Percentiles rank a stretch among this genome's conserved stretches.
These are phyloP conservation scores for Zangia roseola DNA, from an alignment of 768 basidiomycete genomes.

Conservation along the genomic window DNA sequence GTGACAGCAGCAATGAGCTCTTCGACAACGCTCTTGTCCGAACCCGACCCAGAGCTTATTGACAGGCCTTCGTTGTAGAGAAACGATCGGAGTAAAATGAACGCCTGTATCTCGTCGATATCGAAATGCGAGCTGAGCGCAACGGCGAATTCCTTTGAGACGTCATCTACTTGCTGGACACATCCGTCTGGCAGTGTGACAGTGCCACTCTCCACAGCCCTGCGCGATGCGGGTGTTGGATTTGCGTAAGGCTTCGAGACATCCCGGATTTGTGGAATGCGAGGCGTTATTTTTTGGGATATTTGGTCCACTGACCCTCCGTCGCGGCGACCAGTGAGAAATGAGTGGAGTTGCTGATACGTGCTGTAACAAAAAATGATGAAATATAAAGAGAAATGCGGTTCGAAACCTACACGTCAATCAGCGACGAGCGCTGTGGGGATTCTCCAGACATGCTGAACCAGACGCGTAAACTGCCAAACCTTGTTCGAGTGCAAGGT, in stretches of 20 bases:
- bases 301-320: conserved; percentile 58
- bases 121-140: conserved; percentile 71
- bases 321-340: conserved; percentile 59
- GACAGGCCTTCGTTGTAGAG: conserved; percentile 76
- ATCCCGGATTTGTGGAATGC: conserved; percentile 54
- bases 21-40: conserved; percentile 37
- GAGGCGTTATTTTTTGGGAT: conserved; percentile 55
- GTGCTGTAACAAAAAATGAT: conserved; percentile 42
- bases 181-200: conserved; percentile 70
- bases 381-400: not conserved
- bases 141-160: conserved; percentile 66
- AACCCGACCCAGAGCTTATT: conserved; percentile 41
- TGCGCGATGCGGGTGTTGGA: conserved; percentile 65
- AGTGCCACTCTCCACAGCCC: conserved; percentile 62
- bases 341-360: conserved; percentile 59
- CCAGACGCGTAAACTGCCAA: not conserved
- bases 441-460: conserved; percentile 43
- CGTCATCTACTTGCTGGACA: conserved; percentile 59
- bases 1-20: conserved; percentile 62
- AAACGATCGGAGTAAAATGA: conserved; percentile 73
- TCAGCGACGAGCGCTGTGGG: conserved; percentile 63
- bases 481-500: conserved; percentile 5
- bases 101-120: conserved; percentile 80
- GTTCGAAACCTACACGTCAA: conserved; percentile 53
- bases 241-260: conserved; percentile 65